Base-by-base conservation (phyloP, 2,329 filamentous ascomycete genomes). In the Emmonsiellopsis sp. region DNA sequence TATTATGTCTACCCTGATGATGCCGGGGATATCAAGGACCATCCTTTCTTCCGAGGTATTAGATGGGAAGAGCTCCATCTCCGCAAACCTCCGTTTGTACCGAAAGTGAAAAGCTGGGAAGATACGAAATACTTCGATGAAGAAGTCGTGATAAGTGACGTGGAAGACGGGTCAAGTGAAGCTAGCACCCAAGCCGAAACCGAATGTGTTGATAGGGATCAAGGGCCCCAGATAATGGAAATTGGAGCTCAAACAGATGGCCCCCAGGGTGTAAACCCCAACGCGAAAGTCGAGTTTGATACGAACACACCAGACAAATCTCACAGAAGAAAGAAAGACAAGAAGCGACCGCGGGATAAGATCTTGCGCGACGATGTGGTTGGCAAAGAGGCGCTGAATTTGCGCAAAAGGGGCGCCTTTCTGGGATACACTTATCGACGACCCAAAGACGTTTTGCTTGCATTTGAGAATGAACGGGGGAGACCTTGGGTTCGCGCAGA, bases 121-220 rank as follows among this genome's bases (percentile, higher is more conserved):
- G 87, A 91, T 65, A 93, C 90, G 1, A 88, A 86, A 62, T 97
- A 95, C 66, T 97, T 97, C 64, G 88, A 95, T 55, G 85, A 90
- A 49, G 65, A 64, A 9, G 83, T 87, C 41, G 77, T 85, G 31
- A 82, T 92, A 50, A 82, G 80, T 35, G 83, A 86, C 61, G 59
- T 70, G 76, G 78, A 75, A 76, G 79, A 73, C 2, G 66, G 69
- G 1, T 70, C 71, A 1, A 40, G 61, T 32, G 49, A 55, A 43
- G 50, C 11, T 8, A 54, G 52, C 34, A 31, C 31, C n/a, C 7
- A 10, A 40, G 54, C 34, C 30, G 44, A 45, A 30, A 30, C 31
- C 7, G 51, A 46, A 13, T 34, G 11, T 31, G 8, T 13, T 30
- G 20, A 32, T 10, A 34, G 20, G 20, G 47, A 10, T 37, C 16